Base-by-base conservation (phyloP, 2,329 filamentous ascomycete species). In the Lithohypha guttulata region DNA sequence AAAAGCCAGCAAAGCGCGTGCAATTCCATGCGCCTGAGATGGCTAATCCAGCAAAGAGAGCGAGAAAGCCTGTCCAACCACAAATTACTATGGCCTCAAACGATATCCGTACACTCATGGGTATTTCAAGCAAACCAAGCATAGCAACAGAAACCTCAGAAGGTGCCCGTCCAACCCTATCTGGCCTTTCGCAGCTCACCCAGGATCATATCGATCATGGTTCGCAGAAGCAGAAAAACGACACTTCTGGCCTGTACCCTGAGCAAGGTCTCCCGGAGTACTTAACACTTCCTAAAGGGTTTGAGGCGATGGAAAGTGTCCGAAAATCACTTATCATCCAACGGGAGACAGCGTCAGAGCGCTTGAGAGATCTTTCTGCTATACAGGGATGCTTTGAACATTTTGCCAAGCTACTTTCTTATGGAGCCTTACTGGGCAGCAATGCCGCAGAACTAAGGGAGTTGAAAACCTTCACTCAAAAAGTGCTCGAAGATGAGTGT, bases 341-440 rank as follows among this genome's bases (percentile, higher is more conserved):
- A 11, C 43, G 44, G 17, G 49, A 51, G 26, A 45, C 28, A 4
- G 37, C 41, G 11, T 49, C 48, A 31, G 44, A 46, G 19, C 37
- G 38, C 26, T 38, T 45, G 29, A 26, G 41, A 38, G 47, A 51
- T 27, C 34, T 51, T 2, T 36, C 42, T 18, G 18, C 19, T 2
- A 44, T 49, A n/a, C 26, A 33, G n/a, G 29, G 36, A 6, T 31
- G 41, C 6, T 41, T 41, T 13, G 39, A 42, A 34, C 25, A 21
- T 3, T 44, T 44, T 17, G 45, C 45, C 5, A 35, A 34, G 9
- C 22, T 48, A 18, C 39, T 43, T 9, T 42, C 44, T 15, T 28
- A 39, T 8, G 45, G 39, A 4, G 14, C 13, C 13, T 42, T 46
- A 10, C 35, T 20, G 10, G 35, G 41, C 3, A 41, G 2, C 7